A percentile compares a stretch with the other conserved stretches of the same genome.
Evolutionary conservation across 2,329 filamentous ascomycete species (phyloP).

Genomic region (Orbilia quercus): DNA sequence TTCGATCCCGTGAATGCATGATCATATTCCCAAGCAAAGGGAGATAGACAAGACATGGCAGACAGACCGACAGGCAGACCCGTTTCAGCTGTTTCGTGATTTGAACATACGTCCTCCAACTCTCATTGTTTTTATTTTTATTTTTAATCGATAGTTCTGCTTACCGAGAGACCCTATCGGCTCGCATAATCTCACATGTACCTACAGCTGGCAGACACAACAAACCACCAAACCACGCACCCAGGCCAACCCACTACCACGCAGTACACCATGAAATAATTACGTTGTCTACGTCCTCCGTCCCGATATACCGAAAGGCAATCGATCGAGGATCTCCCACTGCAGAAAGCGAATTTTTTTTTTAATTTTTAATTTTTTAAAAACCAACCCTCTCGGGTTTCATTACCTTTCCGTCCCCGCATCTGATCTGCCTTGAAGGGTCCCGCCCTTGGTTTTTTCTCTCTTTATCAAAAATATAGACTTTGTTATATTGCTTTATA

Average conservation of each 20-base stretch:
- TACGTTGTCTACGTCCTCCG: neutral
- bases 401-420: neutral
- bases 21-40: too few species aligned
- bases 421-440: too few species aligned
- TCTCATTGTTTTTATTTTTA: too few species aligned
- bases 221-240: neutral
- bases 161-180: conserved; percentile 52
- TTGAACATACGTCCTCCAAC: too few species aligned
- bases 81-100: too few species aligned
- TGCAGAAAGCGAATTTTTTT: neutral
- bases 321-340: conserved; percentile 4
- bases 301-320: neutral
- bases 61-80: too few species aligned
- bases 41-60: too few species aligned
- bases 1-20: too few species aligned
- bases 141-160: conserved; percentile 4
- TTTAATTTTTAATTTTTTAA: neutral
- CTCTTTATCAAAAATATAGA: neutral
- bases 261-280: too few species aligned
- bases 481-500: conserved; percentile 50
- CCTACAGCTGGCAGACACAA: conserved; percentile 45
- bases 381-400: conserved; percentile 14
- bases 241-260: too few species aligned
- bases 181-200: conserved; percentile 55
- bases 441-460: neutral